Evolutionary conservation across 129 eudicot species (phyloP).

Genomic region (Escallonia herrerae): DNA sequence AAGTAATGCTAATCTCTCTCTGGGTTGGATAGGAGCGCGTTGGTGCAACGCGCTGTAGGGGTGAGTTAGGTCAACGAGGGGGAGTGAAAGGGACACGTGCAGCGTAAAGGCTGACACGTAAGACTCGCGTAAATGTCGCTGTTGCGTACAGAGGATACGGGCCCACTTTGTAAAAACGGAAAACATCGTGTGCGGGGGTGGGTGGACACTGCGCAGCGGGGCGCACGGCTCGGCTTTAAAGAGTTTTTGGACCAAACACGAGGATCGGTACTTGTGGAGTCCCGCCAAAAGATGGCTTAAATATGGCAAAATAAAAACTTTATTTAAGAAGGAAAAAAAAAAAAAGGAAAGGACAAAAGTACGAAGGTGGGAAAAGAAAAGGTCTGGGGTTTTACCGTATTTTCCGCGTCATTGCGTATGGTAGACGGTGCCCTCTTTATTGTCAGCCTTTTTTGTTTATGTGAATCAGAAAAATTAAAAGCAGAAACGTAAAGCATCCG

Average conservation of each 20-base stretch:
- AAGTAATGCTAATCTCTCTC: too few relatives aligned
- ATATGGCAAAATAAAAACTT: not conserved
- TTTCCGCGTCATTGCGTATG: conserved; percentile 13
- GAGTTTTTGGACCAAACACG: not conserved
- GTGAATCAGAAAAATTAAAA: not conserved
- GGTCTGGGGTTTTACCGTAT: not conserved
- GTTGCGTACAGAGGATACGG: not conserved
- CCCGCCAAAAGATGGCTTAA: conserved; percentile 6
- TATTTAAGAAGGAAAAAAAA: not conserved
- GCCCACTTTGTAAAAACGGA: not conserved
- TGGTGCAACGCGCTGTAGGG: not conserved
- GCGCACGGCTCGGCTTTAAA: conserved; percentile 18
- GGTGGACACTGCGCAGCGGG: not conserved
- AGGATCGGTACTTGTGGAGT: conserved; percentile 2
- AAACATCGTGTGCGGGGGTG: conserved; percentile 10
- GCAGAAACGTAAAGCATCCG: conserved; percentile 10
- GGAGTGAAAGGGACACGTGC: conserved; percentile 34
- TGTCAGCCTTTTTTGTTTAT: not conserved
- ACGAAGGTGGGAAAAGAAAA: not conserved
- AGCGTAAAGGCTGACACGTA: conserved; percentile 40
- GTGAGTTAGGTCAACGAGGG: conserved; percentile 7
- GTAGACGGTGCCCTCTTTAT: not conserved
- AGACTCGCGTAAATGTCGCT: conserved; percentile 51
- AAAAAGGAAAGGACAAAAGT: not conserved
- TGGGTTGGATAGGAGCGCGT: not conserved